phyloP scores from a whole-genome alignment of 2,329 filamentous ascomycete genomes.

The Aureobasidium pullulans region DNA sequence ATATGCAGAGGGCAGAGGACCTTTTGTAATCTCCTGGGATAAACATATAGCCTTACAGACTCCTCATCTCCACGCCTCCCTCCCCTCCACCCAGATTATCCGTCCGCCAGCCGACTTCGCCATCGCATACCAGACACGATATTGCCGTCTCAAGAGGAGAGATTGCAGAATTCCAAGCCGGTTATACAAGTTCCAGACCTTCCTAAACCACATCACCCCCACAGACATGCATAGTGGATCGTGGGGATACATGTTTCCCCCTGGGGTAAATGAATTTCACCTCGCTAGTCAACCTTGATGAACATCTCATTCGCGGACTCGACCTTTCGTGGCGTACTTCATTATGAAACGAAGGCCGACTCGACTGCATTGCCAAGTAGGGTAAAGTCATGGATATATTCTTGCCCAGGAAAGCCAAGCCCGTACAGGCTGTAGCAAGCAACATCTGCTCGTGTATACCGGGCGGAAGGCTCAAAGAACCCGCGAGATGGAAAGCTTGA shows the following conservation, averaged over 20 bases:
- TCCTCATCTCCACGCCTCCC: not conserved
- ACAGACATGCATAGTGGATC: not conserved
- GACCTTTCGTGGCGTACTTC: not conserved
- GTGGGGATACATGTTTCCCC: constrained; percentile 3
- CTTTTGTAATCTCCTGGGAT: constrained; percentile 1
- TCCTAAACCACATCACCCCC: not conserved
- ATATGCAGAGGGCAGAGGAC: not conserved
- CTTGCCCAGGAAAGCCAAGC: constrained; percentile 2
- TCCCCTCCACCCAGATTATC: not conserved
- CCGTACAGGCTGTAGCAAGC: constrained; percentile 5
- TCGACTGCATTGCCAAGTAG: not conserved
- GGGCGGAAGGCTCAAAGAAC: not conserved
- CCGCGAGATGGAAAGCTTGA: not conserved
- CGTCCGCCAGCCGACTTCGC: not conserved
- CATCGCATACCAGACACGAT: not conserved
- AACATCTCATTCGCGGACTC: not conserved
- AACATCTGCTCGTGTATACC: not conserved
- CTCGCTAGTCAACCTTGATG: not conserved
- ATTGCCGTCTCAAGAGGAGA: not conserved
- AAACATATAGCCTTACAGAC: not conserved
- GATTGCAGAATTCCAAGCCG: not conserved
- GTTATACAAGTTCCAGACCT: constrained; percentile 8
- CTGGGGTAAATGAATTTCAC: not conserved
- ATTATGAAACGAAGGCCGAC: not conserved
- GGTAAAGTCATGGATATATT: constrained; percentile 7